Evolutionary conservation across 2,329 filamentous ascomycete genomes (phyloP), one percentile per base, ranked within the genome.

Genomic region (Lizonia empirigonia): DNA sequence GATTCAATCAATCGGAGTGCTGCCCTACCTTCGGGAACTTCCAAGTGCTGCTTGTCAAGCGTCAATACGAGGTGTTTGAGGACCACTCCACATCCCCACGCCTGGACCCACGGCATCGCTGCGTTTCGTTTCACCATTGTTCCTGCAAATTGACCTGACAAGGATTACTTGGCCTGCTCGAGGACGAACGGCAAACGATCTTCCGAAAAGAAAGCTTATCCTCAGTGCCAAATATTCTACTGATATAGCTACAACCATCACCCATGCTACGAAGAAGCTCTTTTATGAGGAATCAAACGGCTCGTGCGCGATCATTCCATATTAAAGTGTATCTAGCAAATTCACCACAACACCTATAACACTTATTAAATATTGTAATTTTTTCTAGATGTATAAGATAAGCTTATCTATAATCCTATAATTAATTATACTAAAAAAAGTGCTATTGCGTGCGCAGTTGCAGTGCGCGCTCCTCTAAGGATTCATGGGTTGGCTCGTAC

Each of bases 1-100:
- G 5, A 42, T 60, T 63, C 62, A 60, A 56, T 62, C 62, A 64
- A 64, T 63, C 53, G 36, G 53, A 53, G 10, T 12, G 13, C 23
- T 30, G 15, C 12, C 35, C 19, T 32, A 29, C 29, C 15, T 39
- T 36, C 23, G 20, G 44, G 34, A 18, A 27, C 6, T 39, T 26
- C 39, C 29, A 36, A 5, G 29, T 39, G 12, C 18, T 34, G 26
- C 33, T 42, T 10, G 19, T 38, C 16, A 38, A 27, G 18, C 37
- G 20, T 33, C 44, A 24, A 38, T 22, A 47, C 12, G 32, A 46
- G 30, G 23, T 42, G 42, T 51, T 48, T 34, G 20, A 34, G 29
- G 39, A 37, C 44, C 35, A 41, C 45, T 32, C 32, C 48, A 38
- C 32, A 50, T 42, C 46, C 46, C 53, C 46, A 55, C 38, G 33